Conservation (phyloP, 306 rosid genomes). For the Phaseolus lunatus region DNA sequence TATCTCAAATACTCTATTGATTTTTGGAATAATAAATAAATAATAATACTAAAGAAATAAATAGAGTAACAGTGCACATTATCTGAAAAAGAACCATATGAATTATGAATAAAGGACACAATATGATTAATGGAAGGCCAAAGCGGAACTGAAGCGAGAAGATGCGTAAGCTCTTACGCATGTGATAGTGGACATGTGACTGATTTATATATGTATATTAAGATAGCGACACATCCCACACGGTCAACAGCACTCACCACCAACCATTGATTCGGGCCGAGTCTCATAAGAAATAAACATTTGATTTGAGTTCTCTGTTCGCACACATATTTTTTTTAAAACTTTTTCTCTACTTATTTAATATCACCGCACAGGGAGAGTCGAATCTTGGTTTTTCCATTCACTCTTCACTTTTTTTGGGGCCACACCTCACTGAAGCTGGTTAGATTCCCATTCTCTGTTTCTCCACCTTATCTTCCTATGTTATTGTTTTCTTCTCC, state of each 20-base stretch:
- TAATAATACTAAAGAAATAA: too few species aligned
- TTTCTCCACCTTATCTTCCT: slow-evolving; percentile 25
- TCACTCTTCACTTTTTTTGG: not conserved
- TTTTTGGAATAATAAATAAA: too few species aligned
- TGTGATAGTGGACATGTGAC: not conserved
- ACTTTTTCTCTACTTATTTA: not conserved
- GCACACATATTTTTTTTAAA: not conserved
- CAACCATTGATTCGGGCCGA: not conserved
- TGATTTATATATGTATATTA: not conserved
- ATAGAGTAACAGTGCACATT: too few species aligned
- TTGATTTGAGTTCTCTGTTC: not conserved
- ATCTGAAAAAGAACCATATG: too few species aligned
- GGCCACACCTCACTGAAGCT: slow-evolving; percentile 13
- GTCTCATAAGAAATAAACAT: not conserved
- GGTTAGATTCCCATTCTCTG: slow-evolving; percentile 10
- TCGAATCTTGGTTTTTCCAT: not conserved
- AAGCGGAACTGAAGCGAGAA: too few species aligned
- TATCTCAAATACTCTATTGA: too few species aligned
- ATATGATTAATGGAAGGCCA: not conserved
- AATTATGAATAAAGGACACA: not conserved
- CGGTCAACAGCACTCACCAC: not conserved
- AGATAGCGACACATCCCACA: not conserved
- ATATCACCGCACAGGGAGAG: not conserved
- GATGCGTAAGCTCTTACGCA: slow-evolving; percentile 37
- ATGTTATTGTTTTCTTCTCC: not conserved